A percentile compares a stretch with the other conserved stretches of the same genome.
phyloP scores from a whole-genome alignment of 1,284 basidiomycete genomes.

The Caloboletus inedulis region DNA sequence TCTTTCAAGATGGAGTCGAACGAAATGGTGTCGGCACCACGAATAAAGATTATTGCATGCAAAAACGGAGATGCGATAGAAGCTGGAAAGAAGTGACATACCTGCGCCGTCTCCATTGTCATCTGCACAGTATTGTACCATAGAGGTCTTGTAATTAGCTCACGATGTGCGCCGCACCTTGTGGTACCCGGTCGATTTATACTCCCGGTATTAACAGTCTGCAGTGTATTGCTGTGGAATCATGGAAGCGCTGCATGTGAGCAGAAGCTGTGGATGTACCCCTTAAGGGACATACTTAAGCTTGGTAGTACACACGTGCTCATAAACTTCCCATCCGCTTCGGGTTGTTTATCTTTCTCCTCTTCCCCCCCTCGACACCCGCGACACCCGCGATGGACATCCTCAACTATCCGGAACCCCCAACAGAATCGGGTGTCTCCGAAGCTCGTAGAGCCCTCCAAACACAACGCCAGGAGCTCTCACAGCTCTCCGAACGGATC shows the following conservation, averaged over 20 bases:
- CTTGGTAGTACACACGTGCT: conserved; percentile 24
- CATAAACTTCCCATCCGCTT: conserved; percentile 26
- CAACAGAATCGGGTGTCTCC: conserved; percentile 48
- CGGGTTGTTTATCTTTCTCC: conserved; percentile 10
- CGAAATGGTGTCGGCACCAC: conserved; percentile 69
- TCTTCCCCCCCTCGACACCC: conserved; percentile 8
- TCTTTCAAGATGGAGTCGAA: conserved; percentile 94
- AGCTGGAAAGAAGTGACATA: conserved; percentile 50
- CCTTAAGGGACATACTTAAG: not conserved
- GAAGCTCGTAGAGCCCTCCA: conserved; percentile 46
- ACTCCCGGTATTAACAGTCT: not conserved
- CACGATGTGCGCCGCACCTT: not conserved
- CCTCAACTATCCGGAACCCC: conserved; percentile 44
- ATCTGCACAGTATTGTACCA: conserved; percentile 18
- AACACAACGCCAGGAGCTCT: conserved; percentile 34
- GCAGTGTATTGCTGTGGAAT: conserved; percentile 8
- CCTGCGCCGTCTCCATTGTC: not conserved
- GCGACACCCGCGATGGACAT: conserved; percentile 20
- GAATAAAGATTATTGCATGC: conserved; percentile 95
- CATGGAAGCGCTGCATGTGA: not conserved
- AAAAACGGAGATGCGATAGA: conserved; percentile 88
- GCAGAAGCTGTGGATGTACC: conserved; percentile 6
- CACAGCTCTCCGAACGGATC: conserved; percentile 39
- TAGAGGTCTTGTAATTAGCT: conserved; percentile 26
- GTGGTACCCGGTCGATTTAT: not conserved